These are phyloP conservation scores for Penicillium palitans DNA, from an alignment of 2,329 filamentous ascomycete genomes.

Conservation along the genomic window DNA sequence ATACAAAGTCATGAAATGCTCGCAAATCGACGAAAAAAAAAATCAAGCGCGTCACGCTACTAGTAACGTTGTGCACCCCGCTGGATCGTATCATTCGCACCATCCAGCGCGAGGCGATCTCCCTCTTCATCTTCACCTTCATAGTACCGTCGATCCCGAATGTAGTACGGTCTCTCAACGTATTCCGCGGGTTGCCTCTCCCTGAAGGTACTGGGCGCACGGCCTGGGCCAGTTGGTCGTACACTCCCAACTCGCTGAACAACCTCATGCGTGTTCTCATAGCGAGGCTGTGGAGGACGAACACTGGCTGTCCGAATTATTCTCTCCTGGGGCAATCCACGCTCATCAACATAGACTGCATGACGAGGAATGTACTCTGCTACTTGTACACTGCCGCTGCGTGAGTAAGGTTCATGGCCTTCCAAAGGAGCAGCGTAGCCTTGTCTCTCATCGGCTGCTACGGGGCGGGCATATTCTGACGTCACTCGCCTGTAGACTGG, in stretches of 20 bases:
- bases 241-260: constrained; percentile 46
- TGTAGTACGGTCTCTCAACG: constrained; percentile 44
- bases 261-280: constrained; percentile 44
- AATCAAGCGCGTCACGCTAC: not conserved
- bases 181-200: constrained; percentile 53
- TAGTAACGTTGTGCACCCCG: constrained; percentile 36
- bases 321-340: constrained; percentile 60
- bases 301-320: constrained; percentile 59
- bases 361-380: constrained; percentile 43
- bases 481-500: constrained; percentile 43
- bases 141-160: constrained; percentile 41
- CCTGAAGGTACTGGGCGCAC: constrained; percentile 45
- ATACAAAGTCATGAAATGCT: constrained; percentile 8
- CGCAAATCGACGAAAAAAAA: not conserved
- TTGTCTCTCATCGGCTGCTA: constrained; percentile 31
- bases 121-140: constrained; percentile 37
- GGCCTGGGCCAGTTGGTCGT: constrained; percentile 39
- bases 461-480: constrained; percentile 37
- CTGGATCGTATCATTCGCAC: constrained; percentile 32
- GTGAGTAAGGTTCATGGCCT: constrained; percentile 37
- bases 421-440: constrained; percentile 35
- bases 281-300: constrained; percentile 52
- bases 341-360: constrained; percentile 62
- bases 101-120: constrained; percentile 34
- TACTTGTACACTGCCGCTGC: constrained; percentile 44